Evolutionary conservation across 2,329 filamentous ascomycete genomes (phyloP).

Genomic region (Aureobasidium sp.): DNA sequence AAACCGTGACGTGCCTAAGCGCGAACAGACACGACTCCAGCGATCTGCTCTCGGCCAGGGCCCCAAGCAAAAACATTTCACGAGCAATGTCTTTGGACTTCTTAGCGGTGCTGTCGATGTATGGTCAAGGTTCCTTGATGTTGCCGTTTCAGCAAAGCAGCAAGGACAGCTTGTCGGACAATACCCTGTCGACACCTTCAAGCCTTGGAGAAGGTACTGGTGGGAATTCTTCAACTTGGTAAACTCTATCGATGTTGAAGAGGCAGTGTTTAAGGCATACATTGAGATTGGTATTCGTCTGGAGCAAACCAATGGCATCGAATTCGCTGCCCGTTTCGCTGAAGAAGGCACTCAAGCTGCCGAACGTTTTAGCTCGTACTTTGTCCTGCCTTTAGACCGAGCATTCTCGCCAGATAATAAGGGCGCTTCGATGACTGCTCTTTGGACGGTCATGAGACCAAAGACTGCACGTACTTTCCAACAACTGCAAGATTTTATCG

Average conservation of each 20-base stretch:
- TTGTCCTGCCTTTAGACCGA: neutral
- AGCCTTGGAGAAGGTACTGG: conserved; percentile 33
- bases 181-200: conserved; percentile 15
- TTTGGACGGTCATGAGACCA: conserved; percentile 61
- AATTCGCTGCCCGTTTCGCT: neutral
- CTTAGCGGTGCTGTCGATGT: neutral
- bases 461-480: conserved; percentile 35
- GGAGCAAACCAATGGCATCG: neutral
- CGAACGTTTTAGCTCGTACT: conserved; percentile 1
- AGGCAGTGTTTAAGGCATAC: conserved; percentile 48
- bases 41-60: conserved; percentile 17
- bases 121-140: conserved; percentile 5
- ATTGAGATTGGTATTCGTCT: conserved; percentile 30
- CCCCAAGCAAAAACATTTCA: conserved; percentile 16
- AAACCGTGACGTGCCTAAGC: conserved; percentile 9
- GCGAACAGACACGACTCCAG: conserved; percentile 18
- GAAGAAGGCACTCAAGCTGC: neutral
- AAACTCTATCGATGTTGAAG: conserved; percentile 37
- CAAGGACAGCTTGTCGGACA: neutral
- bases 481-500: conserved; percentile 32
- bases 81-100: neutral
- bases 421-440: conserved; percentile 14
- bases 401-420: conserved; percentile 11
- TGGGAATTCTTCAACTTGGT: conserved; percentile 41
- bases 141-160: neutral